Conservation (phyloP, 805 yeast genomes). For the Wickerhamiella galacta region DNA sequence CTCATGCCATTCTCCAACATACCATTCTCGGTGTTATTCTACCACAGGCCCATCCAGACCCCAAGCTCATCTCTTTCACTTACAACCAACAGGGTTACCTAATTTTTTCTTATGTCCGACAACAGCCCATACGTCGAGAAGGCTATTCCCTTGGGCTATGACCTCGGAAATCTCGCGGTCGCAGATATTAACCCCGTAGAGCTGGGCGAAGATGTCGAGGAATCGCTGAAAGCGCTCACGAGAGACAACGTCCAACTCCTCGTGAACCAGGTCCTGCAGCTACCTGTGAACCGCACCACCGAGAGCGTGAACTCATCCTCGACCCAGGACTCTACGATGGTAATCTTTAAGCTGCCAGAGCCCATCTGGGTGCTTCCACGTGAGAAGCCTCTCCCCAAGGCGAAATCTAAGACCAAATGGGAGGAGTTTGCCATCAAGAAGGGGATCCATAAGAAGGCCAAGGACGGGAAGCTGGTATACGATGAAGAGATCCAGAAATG, state of each 20-base stretch:
- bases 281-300: constrained; percentile 78
- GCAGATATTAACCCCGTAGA: constrained; percentile 84
- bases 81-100: neutral
- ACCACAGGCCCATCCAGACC: neutral
- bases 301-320: constrained; percentile 46
- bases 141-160: constrained; percentile 76
- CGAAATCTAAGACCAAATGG: constrained; percentile 90
- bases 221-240: constrained; percentile 43
- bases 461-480: constrained; percentile 72
- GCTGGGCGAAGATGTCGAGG: constrained; percentile 32
- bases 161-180: constrained; percentile 78
- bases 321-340: constrained; percentile 51
- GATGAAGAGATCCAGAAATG: constrained; percentile 86
- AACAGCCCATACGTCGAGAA: constrained; percentile 44
- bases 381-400: constrained; percentile 89
- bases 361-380: constrained; percentile 74
- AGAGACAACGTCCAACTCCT: constrained; percentile 88
- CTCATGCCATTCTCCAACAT: neutral
- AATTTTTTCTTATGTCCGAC: constrained; percentile 3
- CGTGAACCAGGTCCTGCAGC: constrained; percentile 75
- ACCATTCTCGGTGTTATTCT: neutral
- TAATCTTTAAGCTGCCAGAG: constrained; percentile 71
- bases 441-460: constrained; percentile 83
- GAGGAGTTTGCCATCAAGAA: constrained; percentile 89
- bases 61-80: neutral